Evolutionary conservation across 441 rosid species (phyloP).

Genomic region (Erodium trifolium): DNA sequence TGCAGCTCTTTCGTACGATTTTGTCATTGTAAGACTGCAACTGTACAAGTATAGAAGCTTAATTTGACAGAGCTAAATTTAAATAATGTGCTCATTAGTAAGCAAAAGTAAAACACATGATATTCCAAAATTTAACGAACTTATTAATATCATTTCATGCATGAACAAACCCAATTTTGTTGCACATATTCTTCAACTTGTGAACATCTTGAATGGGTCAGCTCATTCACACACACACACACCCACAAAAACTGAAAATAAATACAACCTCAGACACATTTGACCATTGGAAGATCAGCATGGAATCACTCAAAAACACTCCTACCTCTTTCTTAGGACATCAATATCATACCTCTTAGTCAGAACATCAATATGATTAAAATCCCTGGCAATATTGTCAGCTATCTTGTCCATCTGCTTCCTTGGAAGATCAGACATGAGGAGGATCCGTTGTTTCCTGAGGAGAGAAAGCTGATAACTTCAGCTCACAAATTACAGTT

Average conservation of each 20-base stretch:
- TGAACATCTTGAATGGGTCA: no score
- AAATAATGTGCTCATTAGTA: no score
- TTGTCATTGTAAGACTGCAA: constrained; percentile 87
- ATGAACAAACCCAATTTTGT: no score
- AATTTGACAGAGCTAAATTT: background rate
- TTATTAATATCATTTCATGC: no score
- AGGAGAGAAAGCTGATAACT: constrained; percentile 10
- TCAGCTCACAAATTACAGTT: background rate
- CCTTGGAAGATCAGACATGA: constrained; percentile 93
- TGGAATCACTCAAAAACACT: constrained; percentile 9
- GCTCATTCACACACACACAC: background rate
- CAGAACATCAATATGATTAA: constrained; percentile 76
- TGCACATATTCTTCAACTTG: no score
- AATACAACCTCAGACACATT: no score
- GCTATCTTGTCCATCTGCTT: constrained; percentile 86
- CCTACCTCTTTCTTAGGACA: no score
- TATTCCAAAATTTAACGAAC: no score
- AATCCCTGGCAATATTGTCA: constrained; percentile 68
- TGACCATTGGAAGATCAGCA: no score
- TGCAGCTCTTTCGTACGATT: constrained; percentile 89
- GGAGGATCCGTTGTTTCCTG: constrained; percentile 93
- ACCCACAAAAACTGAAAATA: background rate
- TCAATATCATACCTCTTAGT: constrained; percentile 57
- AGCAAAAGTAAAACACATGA: no score
- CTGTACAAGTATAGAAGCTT: constrained; percentile 43